A percentile compares a stretch with the other conserved stretches of the same genome.
These are phyloP conservation scores for Tolypocladium sp. DNA, from an alignment of 2,329 filamentous ascomycete genomes.

Conservation along the genomic window DNA sequence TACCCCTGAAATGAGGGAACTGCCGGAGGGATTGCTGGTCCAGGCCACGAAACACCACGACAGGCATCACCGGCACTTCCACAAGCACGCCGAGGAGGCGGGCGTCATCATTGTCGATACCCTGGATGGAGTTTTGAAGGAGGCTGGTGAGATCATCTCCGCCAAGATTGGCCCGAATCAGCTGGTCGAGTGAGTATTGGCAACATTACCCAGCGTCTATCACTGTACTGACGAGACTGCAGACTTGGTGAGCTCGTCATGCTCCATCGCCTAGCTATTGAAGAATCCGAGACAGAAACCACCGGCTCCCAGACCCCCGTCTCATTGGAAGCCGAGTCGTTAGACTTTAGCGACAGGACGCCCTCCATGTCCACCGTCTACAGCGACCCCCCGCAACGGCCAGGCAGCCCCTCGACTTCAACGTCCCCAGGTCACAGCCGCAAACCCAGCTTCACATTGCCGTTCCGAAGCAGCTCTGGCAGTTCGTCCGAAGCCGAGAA, in stretches of 20 bases:
- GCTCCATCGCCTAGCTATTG: conserved; percentile 38
- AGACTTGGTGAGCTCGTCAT: conserved; percentile 70
- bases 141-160: conserved; percentile 80
- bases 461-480: conserved; percentile 18
- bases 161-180: conserved; percentile 64
- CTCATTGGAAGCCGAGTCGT: conserved; percentile 5
- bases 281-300: conserved; percentile 27
- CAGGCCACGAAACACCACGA: conserved; percentile 45
- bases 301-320: conserved; percentile 16
- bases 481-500: conserved; percentile 26
- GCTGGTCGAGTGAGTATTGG: conserved; percentile 60
- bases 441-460: conserved; percentile 22
- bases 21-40: conserved; percentile 67
- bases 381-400: conserved; percentile 15
- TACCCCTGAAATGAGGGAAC: conserved; percentile 67
- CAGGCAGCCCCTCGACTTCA: conserved; percentile 22
- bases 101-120: conserved; percentile 66
- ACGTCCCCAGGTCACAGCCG: conserved; percentile 15
- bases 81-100: conserved; percentile 56
- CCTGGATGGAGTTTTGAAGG: conserved; percentile 67
- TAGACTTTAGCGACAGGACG: conserved; percentile 22
- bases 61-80: conserved; percentile 46
- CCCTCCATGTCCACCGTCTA: conserved; percentile 33
- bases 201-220: background rate
- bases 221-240: conserved; percentile 5